phyloP scores from a whole-genome alignment of 176 grass and related monocot genomes.

The Musa itinerans region DNA sequence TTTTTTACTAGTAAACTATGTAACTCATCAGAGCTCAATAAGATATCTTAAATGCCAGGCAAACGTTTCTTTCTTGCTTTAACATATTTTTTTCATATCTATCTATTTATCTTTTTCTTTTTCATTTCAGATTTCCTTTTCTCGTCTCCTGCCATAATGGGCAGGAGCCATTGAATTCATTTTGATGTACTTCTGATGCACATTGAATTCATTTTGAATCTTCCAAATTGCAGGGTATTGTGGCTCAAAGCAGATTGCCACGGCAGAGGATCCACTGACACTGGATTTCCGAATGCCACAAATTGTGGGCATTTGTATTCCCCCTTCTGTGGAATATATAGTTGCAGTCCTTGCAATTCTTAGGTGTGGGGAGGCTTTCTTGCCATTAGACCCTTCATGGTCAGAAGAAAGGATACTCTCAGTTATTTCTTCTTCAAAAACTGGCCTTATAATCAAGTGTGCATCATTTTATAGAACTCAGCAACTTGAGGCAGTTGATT shows the following conservation, averaged over 20 bases:
- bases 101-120: not conserved
- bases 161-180: not conserved
- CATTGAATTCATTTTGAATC: not conserved
- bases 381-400: constrained; percentile 78
- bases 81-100: no score
- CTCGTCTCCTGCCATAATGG: not conserved
- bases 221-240: not conserved
- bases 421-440: constrained; percentile 40
- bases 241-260: not conserved
- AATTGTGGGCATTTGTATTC: constrained; percentile 45
- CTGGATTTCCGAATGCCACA: constrained; percentile 29
- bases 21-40: no score
- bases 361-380: constrained; percentile 61
- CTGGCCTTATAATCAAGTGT: constrained; percentile 24
- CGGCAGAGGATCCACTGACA: not conserved
- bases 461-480: not conserved
- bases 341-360: constrained; percentile 53
- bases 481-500: constrained; percentile 3
- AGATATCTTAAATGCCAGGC: no score
- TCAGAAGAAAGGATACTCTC: constrained; percentile 49
- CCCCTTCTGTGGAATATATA: constrained; percentile 61
- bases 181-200: not conserved
- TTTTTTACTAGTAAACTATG: no score
- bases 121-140: not conserved
- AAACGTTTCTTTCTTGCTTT: no score